phyloP scores from a whole-genome alignment of 352 stramenopile genomes.

The Thraustotheca clavata region DNA sequence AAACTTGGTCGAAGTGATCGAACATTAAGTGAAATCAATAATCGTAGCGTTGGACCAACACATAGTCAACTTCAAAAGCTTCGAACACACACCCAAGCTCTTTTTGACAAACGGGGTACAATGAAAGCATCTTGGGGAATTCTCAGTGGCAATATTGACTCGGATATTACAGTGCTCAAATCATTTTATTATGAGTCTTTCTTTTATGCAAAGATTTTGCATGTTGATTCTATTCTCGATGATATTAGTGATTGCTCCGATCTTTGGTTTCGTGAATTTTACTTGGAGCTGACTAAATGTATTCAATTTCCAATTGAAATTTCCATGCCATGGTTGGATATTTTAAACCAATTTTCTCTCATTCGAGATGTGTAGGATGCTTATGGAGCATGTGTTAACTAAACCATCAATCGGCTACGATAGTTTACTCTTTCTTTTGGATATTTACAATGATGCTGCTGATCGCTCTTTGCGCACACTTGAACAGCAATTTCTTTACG shows the following conservation, averaged over 20 bases:
- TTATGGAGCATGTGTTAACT: neutral
- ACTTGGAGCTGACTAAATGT: conserved; percentile 54
- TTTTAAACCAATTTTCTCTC: conserved; percentile 28
- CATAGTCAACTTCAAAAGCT: conserved; percentile 46
- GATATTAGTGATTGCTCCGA: conserved; percentile 54
- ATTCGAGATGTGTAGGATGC: conserved; percentile 6
- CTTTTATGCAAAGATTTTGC: conserved; percentile 44
- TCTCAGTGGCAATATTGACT: neutral
- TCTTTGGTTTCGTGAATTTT: conserved; percentile 77
- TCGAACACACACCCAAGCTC: conserved; percentile 39
- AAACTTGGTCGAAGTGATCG: conserved; percentile 44
- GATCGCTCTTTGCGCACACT: conserved; percentile 38
- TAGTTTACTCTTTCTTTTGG: conserved; percentile 51
- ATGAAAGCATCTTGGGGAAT: conserved; percentile 27
- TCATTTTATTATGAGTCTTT: conserved; percentile 39
- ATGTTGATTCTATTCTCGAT: conserved; percentile 37
- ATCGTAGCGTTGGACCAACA: conserved; percentile 26
- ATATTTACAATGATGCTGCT: conserved; percentile 82
- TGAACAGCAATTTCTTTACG: conserved; percentile 58
- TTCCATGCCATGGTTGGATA: conserved; percentile 71
- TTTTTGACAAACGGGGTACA: conserved; percentile 58
- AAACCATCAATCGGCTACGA: conserved; percentile 25
- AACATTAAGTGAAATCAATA: conserved; percentile 30
- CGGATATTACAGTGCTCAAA: neutral
- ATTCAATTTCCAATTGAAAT: conserved; percentile 77